phyloP scores from a whole-genome alignment of 2,329 filamentous ascomycete species.

The Huntiella decipiens region DNA sequence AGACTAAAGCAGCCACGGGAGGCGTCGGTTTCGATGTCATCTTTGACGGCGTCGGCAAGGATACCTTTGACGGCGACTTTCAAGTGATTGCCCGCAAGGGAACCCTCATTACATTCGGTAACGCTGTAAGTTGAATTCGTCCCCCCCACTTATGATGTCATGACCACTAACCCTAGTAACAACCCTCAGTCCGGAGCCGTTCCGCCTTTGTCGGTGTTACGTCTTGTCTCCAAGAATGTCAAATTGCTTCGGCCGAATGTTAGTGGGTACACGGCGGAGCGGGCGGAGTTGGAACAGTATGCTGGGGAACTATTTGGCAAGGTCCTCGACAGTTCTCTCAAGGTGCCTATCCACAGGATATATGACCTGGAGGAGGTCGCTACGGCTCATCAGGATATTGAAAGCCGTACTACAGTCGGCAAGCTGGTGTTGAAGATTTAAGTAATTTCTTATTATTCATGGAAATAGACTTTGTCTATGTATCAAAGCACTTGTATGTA shows the following conservation, averaged over 20 bases:
- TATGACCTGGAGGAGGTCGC: slow-evolving; percentile 59
- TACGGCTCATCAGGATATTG: slow-evolving; percentile 57
- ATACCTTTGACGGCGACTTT: slow-evolving; percentile 63
- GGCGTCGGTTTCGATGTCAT: slow-evolving; percentile 58
- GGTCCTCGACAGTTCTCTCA: slow-evolving; percentile 48
- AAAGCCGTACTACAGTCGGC: slow-evolving; percentile 64
- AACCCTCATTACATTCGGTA: slow-evolving; percentile 60
- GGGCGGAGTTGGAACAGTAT: slow-evolving; percentile 55
- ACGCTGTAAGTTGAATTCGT: slow-evolving; percentile 36
- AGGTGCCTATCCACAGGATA: slow-evolving; percentile 54
- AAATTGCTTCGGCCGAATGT: slow-evolving; percentile 59
- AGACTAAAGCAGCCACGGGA: slow-evolving; percentile 50
- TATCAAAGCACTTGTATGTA: background rate
- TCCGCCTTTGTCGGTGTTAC: slow-evolving; percentile 38
- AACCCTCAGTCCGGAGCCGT: slow-evolving; percentile 43
- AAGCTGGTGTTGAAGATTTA: slow-evolving; percentile 55
- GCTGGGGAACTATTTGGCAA: slow-evolving; percentile 53
- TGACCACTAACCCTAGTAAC: slow-evolving; percentile 7
- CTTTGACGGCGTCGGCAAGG: slow-evolving; percentile 72
- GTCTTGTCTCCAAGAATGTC: slow-evolving; percentile 54
- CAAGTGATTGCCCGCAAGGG: slow-evolving; percentile 62
- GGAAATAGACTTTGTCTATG: background rate
- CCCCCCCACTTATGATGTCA: background rate
- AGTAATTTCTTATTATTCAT: slow-evolving; percentile 12
- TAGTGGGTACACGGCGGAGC: slow-evolving; percentile 48